Evolutionary conservation across 208 protist genomes (phyloP).

Genomic region (Acanthamoeba castellanii): DNA sequence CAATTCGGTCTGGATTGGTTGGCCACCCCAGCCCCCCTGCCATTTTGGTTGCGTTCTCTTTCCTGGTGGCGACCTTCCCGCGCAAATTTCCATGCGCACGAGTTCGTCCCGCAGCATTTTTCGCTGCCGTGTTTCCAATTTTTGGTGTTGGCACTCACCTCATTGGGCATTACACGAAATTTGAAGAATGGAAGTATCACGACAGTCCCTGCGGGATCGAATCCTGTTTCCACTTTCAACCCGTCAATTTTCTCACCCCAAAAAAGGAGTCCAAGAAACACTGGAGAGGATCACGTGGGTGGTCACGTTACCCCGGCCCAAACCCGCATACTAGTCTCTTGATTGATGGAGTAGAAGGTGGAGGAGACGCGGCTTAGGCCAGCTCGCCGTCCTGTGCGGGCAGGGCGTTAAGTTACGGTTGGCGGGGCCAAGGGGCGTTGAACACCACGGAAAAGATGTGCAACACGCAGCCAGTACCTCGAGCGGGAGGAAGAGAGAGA

Average conservation of each 20-base stretch:
- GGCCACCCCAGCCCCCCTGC: not conserved
- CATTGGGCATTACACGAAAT: too few relatives aligned
- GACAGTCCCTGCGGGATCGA: too few relatives aligned
- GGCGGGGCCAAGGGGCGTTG: not conserved
- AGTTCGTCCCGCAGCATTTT: too few relatives aligned
- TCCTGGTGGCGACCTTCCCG: not conserved
- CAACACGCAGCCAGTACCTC: not conserved
- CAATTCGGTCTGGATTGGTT: not conserved
- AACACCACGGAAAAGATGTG: not conserved
- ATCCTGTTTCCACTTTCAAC: too few relatives aligned
- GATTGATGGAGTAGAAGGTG: too few relatives aligned
- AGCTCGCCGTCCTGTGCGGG: not conserved
- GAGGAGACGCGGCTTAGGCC: not conserved
- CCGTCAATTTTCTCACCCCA: too few relatives aligned
- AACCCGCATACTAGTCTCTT: too few relatives aligned
- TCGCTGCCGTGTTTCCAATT: not conserved
- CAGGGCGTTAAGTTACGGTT: not conserved
- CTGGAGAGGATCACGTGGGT: too few relatives aligned
- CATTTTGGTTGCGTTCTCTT: constrained; percentile 5
- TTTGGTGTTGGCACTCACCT: too few relatives aligned
- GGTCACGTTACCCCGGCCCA: too few relatives aligned
- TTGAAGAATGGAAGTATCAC: too few relatives aligned
- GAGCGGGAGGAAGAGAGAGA: constrained; percentile 34
- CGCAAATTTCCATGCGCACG: not conserved
- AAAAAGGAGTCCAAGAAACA: too few relatives aligned